These are phyloP conservation scores for Lipomyces starkeyi DNA, from an alignment of 805 yeast genomes.

Conservation along the genomic window DNA sequence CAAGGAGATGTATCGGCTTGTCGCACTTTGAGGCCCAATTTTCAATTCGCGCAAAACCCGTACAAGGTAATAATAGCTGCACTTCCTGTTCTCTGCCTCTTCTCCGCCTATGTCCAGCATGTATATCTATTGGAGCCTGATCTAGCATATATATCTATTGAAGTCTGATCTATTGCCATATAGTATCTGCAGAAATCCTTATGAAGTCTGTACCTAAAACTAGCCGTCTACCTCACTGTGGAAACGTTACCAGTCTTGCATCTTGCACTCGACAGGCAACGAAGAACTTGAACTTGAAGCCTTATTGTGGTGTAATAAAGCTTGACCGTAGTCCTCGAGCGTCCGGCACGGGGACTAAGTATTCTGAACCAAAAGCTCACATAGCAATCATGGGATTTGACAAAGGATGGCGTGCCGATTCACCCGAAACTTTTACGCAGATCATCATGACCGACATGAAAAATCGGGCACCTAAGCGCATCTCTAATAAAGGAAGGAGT, in stretches of 20 bases:
- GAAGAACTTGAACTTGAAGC: conserved; percentile 22
- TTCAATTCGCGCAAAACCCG: not conserved
- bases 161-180: not conserved
- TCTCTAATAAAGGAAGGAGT: conserved; percentile 1
- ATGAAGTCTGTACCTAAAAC: not conserved
- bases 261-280: conserved; percentile 11
- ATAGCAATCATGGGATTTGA: conserved; percentile 20
- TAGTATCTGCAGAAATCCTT: not conserved
- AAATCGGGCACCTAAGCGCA: not conserved
- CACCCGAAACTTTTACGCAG: not conserved
- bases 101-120: not conserved
- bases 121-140: not conserved
- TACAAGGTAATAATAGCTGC: not conserved
- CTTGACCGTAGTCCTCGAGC: conserved; percentile 7
- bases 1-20: not conserved
- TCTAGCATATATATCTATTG: not conserved
- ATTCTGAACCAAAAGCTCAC: conserved; percentile 6
- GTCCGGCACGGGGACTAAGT: not conserved
- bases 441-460: conserved; percentile 2
- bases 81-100: not conserved
- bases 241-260: not conserved
- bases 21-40: not conserved
- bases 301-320: conserved; percentile 26
- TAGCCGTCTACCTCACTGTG: not conserved
- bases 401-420: not conserved